Evolutionary conservation across 83 land plant species (phyloP).

Genomic region (Thuja plicata): DNA sequence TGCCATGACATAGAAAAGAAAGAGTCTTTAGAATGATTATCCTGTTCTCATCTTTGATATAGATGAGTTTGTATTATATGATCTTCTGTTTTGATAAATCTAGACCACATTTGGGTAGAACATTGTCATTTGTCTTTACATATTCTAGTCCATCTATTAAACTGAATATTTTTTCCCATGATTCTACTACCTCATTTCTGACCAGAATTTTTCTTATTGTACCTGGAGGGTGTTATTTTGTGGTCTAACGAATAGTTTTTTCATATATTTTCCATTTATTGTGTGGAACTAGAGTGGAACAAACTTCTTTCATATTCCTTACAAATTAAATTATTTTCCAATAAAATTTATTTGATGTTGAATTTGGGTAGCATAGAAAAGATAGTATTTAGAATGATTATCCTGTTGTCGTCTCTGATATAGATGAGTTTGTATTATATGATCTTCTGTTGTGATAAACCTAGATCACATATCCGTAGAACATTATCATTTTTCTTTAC

Average conservation of each 20-base stretch:
- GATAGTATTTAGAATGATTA: not conserved
- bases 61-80: slow-evolving; percentile 2
- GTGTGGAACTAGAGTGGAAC: too few relatives aligned
- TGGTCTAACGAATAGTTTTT: not conserved
- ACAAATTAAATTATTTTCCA: too few relatives aligned
- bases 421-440: not conserved
- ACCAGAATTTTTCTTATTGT: not conserved
- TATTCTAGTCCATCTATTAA: not conserved
- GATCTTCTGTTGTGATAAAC: not conserved
- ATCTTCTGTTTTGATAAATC: not conserved
- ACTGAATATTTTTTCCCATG: not conserved
- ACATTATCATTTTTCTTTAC: not conserved
- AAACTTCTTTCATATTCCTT: too few relatives aligned
- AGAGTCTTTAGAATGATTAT: not conserved
- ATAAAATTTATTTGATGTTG: too few relatives aligned
- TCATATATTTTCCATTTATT: too few relatives aligned
- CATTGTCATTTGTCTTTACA: not conserved
- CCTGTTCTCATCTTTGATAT: not conserved
- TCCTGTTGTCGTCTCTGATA: not conserved
- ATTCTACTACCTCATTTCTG: not conserved
- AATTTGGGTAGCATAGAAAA: too few relatives aligned
- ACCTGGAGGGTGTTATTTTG: not conserved
- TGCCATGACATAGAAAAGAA: not conserved
- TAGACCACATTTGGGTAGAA: not conserved
- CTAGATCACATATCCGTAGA: not conserved